A percentile compares a stretch with the other conserved stretches of the same genome.
Conservation (phyloP, 495 filamentous ascomycete species). For the Hyaloscypha finlandica region DNA sequence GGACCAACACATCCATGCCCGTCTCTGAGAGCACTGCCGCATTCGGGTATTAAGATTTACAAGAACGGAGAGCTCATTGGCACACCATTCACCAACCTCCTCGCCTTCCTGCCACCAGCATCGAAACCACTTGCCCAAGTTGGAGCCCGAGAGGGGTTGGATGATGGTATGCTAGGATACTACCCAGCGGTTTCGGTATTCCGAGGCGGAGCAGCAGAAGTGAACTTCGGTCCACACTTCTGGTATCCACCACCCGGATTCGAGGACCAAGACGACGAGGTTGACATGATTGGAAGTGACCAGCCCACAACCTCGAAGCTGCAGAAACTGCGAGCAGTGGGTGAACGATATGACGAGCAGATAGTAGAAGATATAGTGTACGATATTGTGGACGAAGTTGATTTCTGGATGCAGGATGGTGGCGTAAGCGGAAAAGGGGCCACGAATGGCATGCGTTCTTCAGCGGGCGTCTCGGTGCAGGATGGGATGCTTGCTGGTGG, state of each 20-base stretch:
- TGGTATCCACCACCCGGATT: constrained; percentile 76
- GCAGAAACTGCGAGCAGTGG: constrained; percentile 54
- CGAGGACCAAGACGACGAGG: constrained; percentile 42
- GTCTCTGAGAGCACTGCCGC: constrained; percentile 78
- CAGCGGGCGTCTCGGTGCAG: constrained; percentile 16
- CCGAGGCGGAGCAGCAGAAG: constrained; percentile 83
- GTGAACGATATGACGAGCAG: constrained; percentile 88
- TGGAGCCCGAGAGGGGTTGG: constrained; percentile 77
- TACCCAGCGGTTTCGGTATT: constrained; percentile 93
- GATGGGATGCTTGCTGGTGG: constrained; percentile 20
- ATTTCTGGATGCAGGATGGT: constrained; percentile 72
- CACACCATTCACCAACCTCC: constrained; percentile 82
- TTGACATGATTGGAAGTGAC: constrained; percentile 50
- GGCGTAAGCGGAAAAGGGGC: constrained; percentile 44
- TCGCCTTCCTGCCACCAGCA: constrained; percentile 90
- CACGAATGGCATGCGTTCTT: constrained; percentile 37
- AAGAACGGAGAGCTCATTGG: constrained; percentile 89
- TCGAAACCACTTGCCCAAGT: constrained; percentile 73
- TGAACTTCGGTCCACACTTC: constrained; percentile 88
- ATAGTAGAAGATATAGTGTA: constrained; percentile 93
- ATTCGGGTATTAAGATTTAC: constrained; percentile 83
- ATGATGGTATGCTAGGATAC: constrained; percentile 94
- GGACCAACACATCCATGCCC: constrained; percentile 69
- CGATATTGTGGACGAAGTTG: constrained; percentile 89
- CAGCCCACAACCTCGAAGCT: constrained; percentile 19